Percentiles rank a stretch among this genome's conserved stretches.
These are phyloP conservation scores for Aspergillus heteromorphus DNA, from an alignment of 495 filamentous ascomycete genomes.

Conservation along the genomic window DNA sequence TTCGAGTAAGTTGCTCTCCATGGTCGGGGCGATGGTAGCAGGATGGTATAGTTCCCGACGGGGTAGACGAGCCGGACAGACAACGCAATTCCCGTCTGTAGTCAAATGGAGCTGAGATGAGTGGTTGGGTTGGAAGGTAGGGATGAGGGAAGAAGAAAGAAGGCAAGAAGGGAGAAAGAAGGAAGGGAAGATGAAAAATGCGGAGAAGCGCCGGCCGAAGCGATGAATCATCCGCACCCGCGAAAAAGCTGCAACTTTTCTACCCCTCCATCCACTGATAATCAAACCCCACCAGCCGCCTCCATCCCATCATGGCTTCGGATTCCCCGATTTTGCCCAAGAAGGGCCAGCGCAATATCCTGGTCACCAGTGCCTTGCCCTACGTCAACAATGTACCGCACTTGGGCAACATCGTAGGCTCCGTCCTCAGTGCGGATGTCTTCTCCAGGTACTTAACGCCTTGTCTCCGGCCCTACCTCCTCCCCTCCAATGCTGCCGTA, in stretches of 20 bases:
- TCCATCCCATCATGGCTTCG: constrained; percentile 22
- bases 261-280: not conserved
- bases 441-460: constrained; percentile 54
- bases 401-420: constrained; percentile 89
- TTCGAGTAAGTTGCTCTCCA: constrained; percentile 59
- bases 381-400: constrained; percentile 98
- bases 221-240: constrained; percentile 20
- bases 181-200: not conserved
- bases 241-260: constrained; percentile 8
- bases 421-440: constrained; percentile 77
- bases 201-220: not conserved
- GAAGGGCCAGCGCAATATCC: constrained; percentile 33
- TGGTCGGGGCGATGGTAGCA: constrained; percentile 6
- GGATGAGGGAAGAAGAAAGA: constrained; percentile 3
- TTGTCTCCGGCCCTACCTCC: not conserved
- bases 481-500: constrained; percentile 1
- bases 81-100: no score
- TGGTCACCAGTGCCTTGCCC: constrained; percentile 60
- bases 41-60: no score
- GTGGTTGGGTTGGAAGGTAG: not conserved
- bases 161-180: not conserved
- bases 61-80: no score
- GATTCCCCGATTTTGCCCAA: constrained; percentile 35
- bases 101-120: not conserved
- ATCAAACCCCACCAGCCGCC: not conserved